phyloP scores from a whole-genome alignment of 2,329 filamentous ascomycete species.

The Cladosporium colombiae region DNA sequence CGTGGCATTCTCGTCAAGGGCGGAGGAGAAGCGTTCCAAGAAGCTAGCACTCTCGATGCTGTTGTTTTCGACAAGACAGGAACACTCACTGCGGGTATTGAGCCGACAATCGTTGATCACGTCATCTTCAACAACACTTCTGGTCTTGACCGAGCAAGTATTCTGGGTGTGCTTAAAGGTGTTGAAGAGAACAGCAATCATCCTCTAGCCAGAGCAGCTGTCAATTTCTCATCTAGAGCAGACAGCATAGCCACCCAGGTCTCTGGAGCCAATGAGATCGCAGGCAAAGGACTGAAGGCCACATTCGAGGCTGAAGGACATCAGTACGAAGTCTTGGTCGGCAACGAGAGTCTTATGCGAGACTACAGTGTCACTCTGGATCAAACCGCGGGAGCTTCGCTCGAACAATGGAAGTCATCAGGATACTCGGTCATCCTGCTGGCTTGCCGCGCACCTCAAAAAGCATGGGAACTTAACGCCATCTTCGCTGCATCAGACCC shows the following conservation, averaged over 20 bases:
- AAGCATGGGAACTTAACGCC: slow-evolving; percentile 60
- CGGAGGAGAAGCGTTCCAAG: slow-evolving; percentile 82
- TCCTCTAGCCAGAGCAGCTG: slow-evolving; percentile 71
- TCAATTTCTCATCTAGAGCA: slow-evolving; percentile 57
- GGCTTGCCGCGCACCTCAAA: slow-evolving; percentile 36
- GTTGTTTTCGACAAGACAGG: slow-evolving; percentile 84
- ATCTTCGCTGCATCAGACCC: slow-evolving; percentile 79
- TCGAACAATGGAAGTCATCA: slow-evolving; percentile 44
- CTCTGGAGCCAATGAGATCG: slow-evolving; percentile 58
- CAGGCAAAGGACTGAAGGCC: slow-evolving; percentile 71
- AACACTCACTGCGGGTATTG: slow-evolving; percentile 72
- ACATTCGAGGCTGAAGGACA: slow-evolving; percentile 21
- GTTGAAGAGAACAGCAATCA: slow-evolving; percentile 74
- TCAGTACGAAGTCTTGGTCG: slow-evolving; percentile 63
- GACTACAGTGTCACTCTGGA: slow-evolving; percentile 39
- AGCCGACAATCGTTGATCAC: slow-evolving; percentile 66
- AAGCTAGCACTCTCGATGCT: slow-evolving; percentile 69
- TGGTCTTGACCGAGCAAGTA: slow-evolving; percentile 45
- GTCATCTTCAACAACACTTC: slow-evolving; percentile 33
- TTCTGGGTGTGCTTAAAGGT: slow-evolving; percentile 58
- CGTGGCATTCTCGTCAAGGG: slow-evolving; percentile 81
- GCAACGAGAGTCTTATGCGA: slow-evolving; percentile 70
- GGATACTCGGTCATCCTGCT: slow-evolving; percentile 46
- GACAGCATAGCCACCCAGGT: slow-evolving; percentile 32
- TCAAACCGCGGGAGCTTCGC: slow-evolving; percentile 23